Conservation (phyloP, 2,329 filamentous ascomycete species). For the Cladorrhinum sp. region DNA sequence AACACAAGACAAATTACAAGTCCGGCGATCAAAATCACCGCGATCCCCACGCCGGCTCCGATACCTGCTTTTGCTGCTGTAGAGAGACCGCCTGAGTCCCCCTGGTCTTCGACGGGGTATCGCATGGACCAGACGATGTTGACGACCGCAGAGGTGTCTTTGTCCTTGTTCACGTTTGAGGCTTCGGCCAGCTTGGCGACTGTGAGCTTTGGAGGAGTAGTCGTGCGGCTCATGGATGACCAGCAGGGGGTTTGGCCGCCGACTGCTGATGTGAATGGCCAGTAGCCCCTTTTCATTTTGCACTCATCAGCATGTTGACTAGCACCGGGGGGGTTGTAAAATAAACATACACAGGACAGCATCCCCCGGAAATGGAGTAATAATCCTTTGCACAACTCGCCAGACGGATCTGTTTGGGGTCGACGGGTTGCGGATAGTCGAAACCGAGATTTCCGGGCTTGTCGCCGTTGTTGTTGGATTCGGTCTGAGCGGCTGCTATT, state of each 20-base stretch:
- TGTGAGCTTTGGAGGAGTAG: slow-evolving; percentile 23
- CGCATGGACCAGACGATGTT: slow-evolving; percentile 32
- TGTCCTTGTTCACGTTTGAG: slow-evolving; percentile 10
- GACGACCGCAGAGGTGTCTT: slow-evolving; percentile 29
- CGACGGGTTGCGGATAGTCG: slow-evolving; percentile 23
- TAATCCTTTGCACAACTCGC: slow-evolving; percentile 28
- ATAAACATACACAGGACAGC: slow-evolving; percentile 27
- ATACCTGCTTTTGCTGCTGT: slow-evolving; percentile 23
- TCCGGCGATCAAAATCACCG: slow-evolving; percentile 18
- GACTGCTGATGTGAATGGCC: slow-evolving; percentile 27
- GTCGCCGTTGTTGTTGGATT: not conserved
- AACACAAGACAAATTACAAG: slow-evolving; percentile 23
- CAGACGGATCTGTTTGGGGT: slow-evolving; percentile 15
- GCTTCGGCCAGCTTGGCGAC: slow-evolving; percentile 20
- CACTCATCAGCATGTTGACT: too few species aligned
- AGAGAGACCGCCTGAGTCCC: slow-evolving; percentile 16
- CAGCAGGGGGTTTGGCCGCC: slow-evolving; percentile 31
- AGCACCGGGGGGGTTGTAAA: too few species aligned
- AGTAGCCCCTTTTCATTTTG: slow-evolving; percentile 23
- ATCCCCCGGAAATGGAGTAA: slow-evolving; percentile 28
- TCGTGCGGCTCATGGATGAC: slow-evolving; percentile 21
- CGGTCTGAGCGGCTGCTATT: not conserved
- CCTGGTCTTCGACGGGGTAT: slow-evolving; percentile 21
- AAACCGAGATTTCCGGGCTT: slow-evolving; percentile 11
- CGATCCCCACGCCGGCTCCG: slow-evolving; percentile 21